Conservation (phyloP, 441 rosid genomes). For the Gossypium lobatum region DNA sequence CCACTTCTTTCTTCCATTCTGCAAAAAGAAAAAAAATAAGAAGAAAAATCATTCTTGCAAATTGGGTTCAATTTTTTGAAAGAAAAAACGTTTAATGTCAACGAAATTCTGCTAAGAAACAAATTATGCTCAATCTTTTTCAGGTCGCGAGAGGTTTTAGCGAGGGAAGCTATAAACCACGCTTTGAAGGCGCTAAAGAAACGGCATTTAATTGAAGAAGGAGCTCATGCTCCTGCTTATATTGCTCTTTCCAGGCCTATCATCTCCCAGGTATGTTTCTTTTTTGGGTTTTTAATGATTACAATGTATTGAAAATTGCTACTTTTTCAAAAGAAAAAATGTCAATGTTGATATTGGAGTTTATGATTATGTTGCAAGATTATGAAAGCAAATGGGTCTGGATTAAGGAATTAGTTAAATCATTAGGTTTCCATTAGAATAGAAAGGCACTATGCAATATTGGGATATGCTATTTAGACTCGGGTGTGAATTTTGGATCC, state of each 20-base stretch:
- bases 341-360: neutral
- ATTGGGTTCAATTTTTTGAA: neutral
- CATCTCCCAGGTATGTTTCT: conserved; percentile 55
- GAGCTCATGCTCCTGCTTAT: conserved; percentile 80
- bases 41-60: neutral
- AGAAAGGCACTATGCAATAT: neutral
- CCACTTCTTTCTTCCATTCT: neutral
- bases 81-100: neutral
- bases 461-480: neutral
- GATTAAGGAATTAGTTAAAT: neutral
- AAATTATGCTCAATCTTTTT: neutral
- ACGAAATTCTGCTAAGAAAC: neutral
- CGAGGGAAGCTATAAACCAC: conserved; percentile 66
- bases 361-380: neutral
- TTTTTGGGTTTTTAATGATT: neutral
- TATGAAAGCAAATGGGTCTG: neutral
- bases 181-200: conserved; percentile 72
- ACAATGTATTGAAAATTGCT: neutral
- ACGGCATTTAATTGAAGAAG: conserved; percentile 89
- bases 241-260: conserved; percentile 75
- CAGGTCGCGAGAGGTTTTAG: conserved; percentile 61
- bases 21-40: neutral
- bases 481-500: too few relatives aligned
- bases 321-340: neutral
- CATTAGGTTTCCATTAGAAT: neutral